Conservation (phyloP, 2,329 filamentous ascomycete genomes). For the Fonsecaea erecta region DNA sequence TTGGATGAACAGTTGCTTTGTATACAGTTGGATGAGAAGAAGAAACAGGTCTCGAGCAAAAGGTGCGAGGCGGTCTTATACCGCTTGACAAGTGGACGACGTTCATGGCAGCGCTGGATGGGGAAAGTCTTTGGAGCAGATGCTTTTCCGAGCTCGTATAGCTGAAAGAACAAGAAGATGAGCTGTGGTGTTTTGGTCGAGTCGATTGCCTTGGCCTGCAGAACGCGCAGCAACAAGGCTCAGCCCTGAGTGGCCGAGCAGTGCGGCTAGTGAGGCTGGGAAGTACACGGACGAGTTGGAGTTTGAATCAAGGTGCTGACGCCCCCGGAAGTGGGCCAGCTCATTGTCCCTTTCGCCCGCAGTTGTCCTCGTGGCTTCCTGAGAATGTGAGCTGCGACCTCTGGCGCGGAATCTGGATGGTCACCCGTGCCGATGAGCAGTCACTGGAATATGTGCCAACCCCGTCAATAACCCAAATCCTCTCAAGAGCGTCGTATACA, state of each 20-base stretch:
- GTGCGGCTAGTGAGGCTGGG: neutral
- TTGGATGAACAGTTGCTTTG: conserved; percentile 20
- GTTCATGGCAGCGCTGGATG: neutral
- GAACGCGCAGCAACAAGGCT: conserved; percentile 12
- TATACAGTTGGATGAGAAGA: conserved; percentile 25
- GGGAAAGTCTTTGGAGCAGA: neutral
- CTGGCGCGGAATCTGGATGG: neutral
- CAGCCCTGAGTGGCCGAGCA: conserved; percentile 8
- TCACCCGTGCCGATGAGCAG: neutral
- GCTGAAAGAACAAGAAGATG: neutral
- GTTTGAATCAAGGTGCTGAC: conserved; percentile 1
- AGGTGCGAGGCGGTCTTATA: conserved; percentile 21
- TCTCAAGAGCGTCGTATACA: neutral
- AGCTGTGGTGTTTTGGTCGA: conserved; percentile 4
- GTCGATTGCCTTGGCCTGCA: conserved; percentile 9
- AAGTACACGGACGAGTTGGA: neutral
- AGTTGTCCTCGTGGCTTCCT: conserved; percentile 1
- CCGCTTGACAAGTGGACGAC: neutral
- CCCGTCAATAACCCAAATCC: neutral
- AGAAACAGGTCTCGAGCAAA: conserved; percentile 8
- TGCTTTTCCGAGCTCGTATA: neutral
- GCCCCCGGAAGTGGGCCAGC: neutral
- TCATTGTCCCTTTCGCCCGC: neutral
- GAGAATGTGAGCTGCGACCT: neutral
- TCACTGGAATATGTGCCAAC: neutral